phyloP scores from a whole-genome alignment of 2,329 filamentous ascomycete species.

The Orbilia blumenaviensis region DNA sequence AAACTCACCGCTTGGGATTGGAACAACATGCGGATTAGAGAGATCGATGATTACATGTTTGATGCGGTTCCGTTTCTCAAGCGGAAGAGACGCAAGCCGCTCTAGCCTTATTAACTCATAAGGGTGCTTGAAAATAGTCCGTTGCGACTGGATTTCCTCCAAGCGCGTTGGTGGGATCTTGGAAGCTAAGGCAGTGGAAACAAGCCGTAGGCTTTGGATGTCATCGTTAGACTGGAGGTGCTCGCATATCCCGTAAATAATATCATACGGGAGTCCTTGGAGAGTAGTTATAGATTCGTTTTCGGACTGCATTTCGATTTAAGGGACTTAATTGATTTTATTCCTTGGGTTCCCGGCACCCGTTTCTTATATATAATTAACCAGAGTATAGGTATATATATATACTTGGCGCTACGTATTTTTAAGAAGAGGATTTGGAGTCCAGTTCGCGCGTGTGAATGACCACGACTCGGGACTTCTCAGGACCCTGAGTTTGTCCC shows the following conservation, averaged over 20 bases:
- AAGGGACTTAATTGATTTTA: neutral
- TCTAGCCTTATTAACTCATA: neutral
- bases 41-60: constrained; percentile 20
- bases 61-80: constrained; percentile 9
- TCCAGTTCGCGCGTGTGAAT: neutral
- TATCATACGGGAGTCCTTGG: constrained; percentile 14
- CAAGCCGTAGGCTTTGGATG: constrained; percentile 13
- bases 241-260: constrained; percentile 39
- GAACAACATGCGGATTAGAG: neutral
- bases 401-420: no score
- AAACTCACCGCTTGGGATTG: neutral
- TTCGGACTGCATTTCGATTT: neutral
- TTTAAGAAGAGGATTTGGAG: neutral
- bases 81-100: neutral
- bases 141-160: neutral
- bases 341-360: neutral
- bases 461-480: neutral
- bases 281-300: neutral
- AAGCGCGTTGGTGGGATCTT: constrained; percentile 14
- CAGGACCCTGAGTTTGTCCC: constrained; percentile 2
- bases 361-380: no score
- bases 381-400: no score
- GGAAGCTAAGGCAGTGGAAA: neutral
- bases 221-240: constrained; percentile 18
- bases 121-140: neutral